phyloP scores from a whole-genome alignment of 208 protist genomes.

The Leishmania arabica region DNA sequence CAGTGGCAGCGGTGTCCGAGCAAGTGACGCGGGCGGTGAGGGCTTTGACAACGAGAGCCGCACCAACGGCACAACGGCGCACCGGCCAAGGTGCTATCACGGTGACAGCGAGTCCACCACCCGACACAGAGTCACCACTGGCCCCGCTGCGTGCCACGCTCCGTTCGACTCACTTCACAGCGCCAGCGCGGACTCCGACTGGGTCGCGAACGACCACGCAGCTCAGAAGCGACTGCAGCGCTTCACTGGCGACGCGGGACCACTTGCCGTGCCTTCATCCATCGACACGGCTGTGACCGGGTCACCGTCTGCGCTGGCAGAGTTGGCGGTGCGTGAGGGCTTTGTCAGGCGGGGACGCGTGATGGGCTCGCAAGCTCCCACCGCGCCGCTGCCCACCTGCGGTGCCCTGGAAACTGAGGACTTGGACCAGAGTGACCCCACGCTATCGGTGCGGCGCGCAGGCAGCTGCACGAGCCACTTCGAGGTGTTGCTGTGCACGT shows the following conservation, averaged over 20 bases:
- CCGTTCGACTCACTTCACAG: slow-evolving; percentile 6
- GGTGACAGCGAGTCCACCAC: background rate
- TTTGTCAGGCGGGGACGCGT: background rate
- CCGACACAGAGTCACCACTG: background rate
- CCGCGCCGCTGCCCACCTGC: background rate
- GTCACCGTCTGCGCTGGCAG: background rate
- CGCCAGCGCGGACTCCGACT: slow-evolving; percentile 6
- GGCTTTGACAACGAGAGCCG: background rate
- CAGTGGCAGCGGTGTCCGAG: background rate
- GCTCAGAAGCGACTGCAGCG: background rate
- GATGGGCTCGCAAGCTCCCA: background rate
- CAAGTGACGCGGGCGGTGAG: background rate
- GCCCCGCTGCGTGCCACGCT: background rate
- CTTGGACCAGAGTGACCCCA: background rate
- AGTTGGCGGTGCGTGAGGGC: background rate
- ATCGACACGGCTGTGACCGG: background rate
- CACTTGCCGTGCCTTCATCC: background rate
- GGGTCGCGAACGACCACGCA: slow-evolving; percentile 19
- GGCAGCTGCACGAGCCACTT: background rate
- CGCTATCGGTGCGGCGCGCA: no score
- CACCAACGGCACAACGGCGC: background rate
- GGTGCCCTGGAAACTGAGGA: background rate
- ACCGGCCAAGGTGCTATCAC: background rate
- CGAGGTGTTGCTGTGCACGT: background rate
- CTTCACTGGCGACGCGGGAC: background rate